Base-by-base conservation (phyloP, 306 rosid species). In the Cucurbita ficifolia region DNA sequence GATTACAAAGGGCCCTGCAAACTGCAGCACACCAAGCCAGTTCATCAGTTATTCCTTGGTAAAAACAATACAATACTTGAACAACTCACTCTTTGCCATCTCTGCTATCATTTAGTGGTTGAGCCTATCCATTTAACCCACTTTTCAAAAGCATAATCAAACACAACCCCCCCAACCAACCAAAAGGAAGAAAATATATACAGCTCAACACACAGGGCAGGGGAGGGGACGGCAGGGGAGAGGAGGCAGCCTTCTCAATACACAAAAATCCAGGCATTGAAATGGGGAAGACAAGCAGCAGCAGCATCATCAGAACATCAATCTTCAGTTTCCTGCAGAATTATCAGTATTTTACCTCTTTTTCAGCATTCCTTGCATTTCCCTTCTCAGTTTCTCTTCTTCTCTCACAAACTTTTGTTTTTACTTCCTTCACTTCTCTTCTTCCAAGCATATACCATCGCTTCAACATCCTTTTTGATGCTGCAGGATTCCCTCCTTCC, bases 61-160 rank as follows among this genome's bases (percentile, higher is more conserved):
- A 63, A 83, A 86, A 84, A 80, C 87, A 81, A 87, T 43, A 79
- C 87, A 81, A 87, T 43, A 79, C 79, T 79, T 77, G 79, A 83
- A 79, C 86, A 49, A 69, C 79, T 83, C 84, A 88, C 71, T 8
- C 78, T 74, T 65, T 60, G 67, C 78, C 83, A 65, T 53, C 40
- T 58, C 53, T 18, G 81, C 81, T 85, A 70, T 85, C 78, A 83
- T 83, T 72, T 67, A 86, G 82, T 89, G 83, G 97, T 94, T 94
- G 98, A 96, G 89, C 96, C 96, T 56, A 87, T 89, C 90, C 85
- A 42, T 78, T 87, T 86, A 76, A 82, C 76, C 75, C 65, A 81
- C 60, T 45, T 82, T 82, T 85, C 88, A 81, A 85, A 78, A 74
- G 12, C 21, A 50, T 1, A 4, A 73, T 21, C 76, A 56, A 73